These are phyloP conservation scores for Entomortierella chlamydospora DNA, from an alignment of 192 early-diverging fungal genomes.

Conservation along the genomic window DNA sequence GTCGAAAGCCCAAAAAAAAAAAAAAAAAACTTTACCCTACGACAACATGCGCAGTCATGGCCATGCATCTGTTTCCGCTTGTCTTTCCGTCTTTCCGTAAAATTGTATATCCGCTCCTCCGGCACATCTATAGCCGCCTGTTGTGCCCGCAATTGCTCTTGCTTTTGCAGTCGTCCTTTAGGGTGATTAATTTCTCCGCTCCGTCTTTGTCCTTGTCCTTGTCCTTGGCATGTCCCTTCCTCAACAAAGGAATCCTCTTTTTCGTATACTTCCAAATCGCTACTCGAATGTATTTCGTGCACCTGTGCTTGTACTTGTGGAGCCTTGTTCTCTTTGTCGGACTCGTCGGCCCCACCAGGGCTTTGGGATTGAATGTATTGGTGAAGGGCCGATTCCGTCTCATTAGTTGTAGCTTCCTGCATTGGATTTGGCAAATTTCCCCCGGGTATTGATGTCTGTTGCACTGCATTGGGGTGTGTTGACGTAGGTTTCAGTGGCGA, in stretches of 20 bases:
- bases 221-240: background rate
- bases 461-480: background rate
- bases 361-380: background rate
- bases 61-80: slow-evolving; percentile 49
- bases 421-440: background rate
- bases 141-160: background rate
- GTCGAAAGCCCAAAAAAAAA: background rate
- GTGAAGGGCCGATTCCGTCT: background rate
- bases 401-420: background rate
- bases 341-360: background rate
- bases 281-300: background rate
- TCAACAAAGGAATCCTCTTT: background rate
- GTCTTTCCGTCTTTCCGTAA: slow-evolving; percentile 36
- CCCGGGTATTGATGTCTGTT: background rate
- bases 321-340: slow-evolving; percentile 12
- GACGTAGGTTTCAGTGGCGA: background rate
- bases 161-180: background rate
- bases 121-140: background rate
- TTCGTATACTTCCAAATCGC: background rate
- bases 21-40: slow-evolving; percentile 22
- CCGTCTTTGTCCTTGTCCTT: background rate
- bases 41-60: slow-evolving; percentile 45
- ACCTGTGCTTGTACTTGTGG: background rate
- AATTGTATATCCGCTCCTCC: slow-evolving; percentile 34
- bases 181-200: background rate